Evolutionary conservation across 441 rosid species (phyloP).

Genomic region (Croton setiger): DNA sequence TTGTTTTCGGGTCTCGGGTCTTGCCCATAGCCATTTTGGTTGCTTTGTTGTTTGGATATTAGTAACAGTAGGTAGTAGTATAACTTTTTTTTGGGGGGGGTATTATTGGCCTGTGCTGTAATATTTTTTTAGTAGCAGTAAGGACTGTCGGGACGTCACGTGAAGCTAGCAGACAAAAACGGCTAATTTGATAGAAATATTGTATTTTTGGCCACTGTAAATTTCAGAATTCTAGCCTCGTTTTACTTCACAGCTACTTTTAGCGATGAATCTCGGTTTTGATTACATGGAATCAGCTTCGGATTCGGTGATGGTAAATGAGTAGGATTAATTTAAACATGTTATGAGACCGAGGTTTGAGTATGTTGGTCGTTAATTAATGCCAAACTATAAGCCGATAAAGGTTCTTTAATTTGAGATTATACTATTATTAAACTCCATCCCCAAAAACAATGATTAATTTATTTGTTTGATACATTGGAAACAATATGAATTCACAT

Average conservation of each 20-base stretch:
- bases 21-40: conserved; percentile 43
- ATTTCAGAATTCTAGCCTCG: conserved; percentile 42
- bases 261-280: too few relatives aligned
- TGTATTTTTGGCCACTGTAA: conserved; percentile 39
- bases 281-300: conserved; percentile 11
- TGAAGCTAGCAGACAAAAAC: conserved; percentile 51
- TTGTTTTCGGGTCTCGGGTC: conserved; percentile 24
- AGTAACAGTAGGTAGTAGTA: neutral
- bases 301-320: neutral
- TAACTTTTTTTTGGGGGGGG: neutral
- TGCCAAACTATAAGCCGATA: neutral
- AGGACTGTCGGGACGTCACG: conserved; percentile 40
- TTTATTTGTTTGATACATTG: neutral
- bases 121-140: conserved; percentile 5
- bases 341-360: conserved; percentile 20
- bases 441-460: neutral
- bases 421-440: neutral
- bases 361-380: conserved; percentile 44
- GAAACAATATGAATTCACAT: conserved; percentile 13
- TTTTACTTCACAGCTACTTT: neutral
- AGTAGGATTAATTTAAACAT: neutral
- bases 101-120: conserved; percentile 3
- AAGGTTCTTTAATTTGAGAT: neutral
- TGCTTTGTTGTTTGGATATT: conserved; percentile 31
- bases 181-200: neutral